phyloP scores from a whole-genome alignment of 495 filamentous ascomycete species.

The Hyaloscypha bicolor region DNA sequence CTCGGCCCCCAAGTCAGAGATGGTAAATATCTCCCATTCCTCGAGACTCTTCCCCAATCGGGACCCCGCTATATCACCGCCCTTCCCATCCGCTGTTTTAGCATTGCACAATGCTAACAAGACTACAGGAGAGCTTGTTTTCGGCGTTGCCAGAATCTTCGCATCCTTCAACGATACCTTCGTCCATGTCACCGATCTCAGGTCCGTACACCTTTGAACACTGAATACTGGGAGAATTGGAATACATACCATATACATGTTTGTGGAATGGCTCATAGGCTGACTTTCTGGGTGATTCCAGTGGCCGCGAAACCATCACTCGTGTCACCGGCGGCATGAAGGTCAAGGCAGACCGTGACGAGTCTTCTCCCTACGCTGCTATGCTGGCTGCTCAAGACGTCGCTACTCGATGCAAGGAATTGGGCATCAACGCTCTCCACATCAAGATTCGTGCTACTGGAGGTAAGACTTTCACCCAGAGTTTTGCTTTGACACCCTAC shows the following conservation, averaged over 20 bases:
- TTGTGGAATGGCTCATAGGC: conserved; percentile 40
- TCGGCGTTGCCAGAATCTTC: conserved; percentile 99
- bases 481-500: neutral
- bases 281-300: conserved; percentile 70
- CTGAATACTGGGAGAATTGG: conserved; percentile 27
- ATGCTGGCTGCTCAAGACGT: conserved; percentile 99
- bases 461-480: conserved; percentile 57
- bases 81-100: neutral
- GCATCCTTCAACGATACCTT: conserved; percentile 98
- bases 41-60: neutral
- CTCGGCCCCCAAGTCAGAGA: conserved; percentile 93
- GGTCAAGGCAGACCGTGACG: conserved; percentile 99
- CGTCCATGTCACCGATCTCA: conserved; percentile 99
- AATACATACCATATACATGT: conserved; percentile 18
- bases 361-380: conserved; percentile 98
- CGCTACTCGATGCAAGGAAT: conserved; percentile 96
- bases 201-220: conserved; percentile 59
- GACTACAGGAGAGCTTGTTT: conserved; percentile 55
- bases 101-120: neutral
- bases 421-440: conserved; percentile 98
- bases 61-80: conserved; percentile 7
- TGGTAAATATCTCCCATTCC: conserved; percentile 52
- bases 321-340: conserved; percentile 99
- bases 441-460: conserved; percentile 99
- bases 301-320: conserved; percentile 98